These are phyloP conservation scores for Tritrichomonas foetus DNA, from an alignment of 208 protist genomes.

Conservation along the genomic window DNA sequence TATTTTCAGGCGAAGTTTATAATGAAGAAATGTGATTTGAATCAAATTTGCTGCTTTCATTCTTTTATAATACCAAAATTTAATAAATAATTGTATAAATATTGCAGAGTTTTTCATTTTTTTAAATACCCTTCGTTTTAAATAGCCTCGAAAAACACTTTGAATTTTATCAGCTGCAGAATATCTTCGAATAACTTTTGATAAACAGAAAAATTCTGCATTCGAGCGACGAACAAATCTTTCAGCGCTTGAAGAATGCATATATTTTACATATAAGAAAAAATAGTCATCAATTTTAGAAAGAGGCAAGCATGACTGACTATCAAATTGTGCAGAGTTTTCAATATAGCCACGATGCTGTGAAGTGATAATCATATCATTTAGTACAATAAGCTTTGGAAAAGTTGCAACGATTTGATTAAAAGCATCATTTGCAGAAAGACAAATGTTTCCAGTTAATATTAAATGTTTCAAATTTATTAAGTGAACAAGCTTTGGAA, in stretches of 20 bases:
- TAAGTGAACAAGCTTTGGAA: background rate
- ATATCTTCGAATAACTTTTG: background rate
- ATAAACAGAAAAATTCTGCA: background rate
- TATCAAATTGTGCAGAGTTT: background rate
- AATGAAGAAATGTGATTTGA: background rate
- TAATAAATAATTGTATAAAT: background rate
- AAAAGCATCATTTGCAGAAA: background rate
- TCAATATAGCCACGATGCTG: background rate
- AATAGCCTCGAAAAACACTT: background rate
- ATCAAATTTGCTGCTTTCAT: background rate
- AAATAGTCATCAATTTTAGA: background rate
- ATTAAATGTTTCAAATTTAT: background rate
- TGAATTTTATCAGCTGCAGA: background rate
- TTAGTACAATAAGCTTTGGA: background rate
- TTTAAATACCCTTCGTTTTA: background rate
- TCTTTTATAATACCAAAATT: conserved; percentile 7
- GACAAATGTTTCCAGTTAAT: background rate
- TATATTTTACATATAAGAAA: conserved; percentile 28
- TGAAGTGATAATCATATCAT: conserved; percentile 19
- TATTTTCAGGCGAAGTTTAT: background rate
- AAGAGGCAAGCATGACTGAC: background rate
- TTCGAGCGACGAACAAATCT: background rate
- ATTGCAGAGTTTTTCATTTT: background rate
- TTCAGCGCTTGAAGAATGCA: background rate
- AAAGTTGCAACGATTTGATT: background rate